Evolutionary conservation across 371 early-diverging fungal genomes (phyloP).

Genomic region (Mucor plumbeus): DNA sequence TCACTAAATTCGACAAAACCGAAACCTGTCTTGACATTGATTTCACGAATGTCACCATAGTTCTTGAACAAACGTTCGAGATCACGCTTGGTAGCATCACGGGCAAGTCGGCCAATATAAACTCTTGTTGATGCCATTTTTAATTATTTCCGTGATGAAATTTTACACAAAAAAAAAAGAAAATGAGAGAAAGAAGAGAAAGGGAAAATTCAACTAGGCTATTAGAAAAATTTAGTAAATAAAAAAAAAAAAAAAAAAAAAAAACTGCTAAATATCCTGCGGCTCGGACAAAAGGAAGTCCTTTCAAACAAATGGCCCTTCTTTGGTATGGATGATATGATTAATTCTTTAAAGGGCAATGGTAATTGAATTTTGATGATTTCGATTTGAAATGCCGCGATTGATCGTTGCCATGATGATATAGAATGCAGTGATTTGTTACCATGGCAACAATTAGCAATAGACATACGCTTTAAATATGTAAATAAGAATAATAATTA

Average conservation of each 20-base stretch:
- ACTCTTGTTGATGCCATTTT: constrained; percentile 61
- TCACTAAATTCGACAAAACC: constrained; percentile 82
- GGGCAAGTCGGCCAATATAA: constrained; percentile 74
- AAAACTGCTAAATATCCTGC: not conserved
- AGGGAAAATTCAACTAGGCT: constrained; percentile 1
- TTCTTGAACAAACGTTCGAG: constrained; percentile 70
- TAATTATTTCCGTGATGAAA: not conserved
- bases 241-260: not conserved
- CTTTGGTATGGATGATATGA: not conserved
- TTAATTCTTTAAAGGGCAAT: not conserved
- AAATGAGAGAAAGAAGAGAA: constrained; percentile 1
- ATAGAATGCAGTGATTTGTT: not conserved
- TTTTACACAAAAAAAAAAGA: not conserved
- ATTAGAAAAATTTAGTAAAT: not conserved
- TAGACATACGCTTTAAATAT: no score
- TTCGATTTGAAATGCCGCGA: not conserved
- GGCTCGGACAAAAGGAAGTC: constrained; percentile 8
- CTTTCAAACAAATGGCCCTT: not conserved
- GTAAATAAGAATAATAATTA: no score
- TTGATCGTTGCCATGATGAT: not conserved
- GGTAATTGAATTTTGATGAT: not conserved
- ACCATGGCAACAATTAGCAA: not conserved
- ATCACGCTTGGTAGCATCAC: constrained; percentile 72
- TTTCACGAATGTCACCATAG: constrained; percentile 76
- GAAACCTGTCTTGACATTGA: constrained; percentile 76